Percentiles rank a stretch among this genome's conserved stretches.
These are phyloP conservation scores for Fragilaria radians DNA, from an alignment of 108 stramenopile genomes.

Conservation along the genomic window DNA sequence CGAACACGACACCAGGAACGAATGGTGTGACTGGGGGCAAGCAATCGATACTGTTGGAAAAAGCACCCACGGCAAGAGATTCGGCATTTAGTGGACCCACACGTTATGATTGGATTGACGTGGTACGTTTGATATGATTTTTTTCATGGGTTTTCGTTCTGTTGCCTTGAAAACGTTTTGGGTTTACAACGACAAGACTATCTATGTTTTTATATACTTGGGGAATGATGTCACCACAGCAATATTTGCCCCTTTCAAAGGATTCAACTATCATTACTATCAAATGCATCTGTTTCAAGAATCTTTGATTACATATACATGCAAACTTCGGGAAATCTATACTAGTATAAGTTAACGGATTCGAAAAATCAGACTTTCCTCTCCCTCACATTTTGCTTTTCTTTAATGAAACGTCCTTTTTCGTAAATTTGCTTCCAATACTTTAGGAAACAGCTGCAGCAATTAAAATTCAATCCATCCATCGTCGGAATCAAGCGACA, in stretches of 20 bases:
- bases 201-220: not conserved
- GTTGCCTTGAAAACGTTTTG: not conserved
- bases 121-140: too few species aligned
- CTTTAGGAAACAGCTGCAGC: constrained; percentile 75
- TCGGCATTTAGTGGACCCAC: constrained; percentile 69
- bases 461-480: constrained; percentile 60
- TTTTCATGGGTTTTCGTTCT: not conserved
- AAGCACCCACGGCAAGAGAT: constrained; percentile 46
- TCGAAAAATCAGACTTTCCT: too few species aligned
- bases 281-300: too few species aligned
- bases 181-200: not conserved
- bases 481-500: constrained; percentile 45
- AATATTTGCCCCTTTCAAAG: not conserved
- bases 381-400: too few species aligned
- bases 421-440: too few species aligned
- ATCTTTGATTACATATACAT: too few species aligned
- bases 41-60: constrained; percentile 9
- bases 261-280: not conserved
- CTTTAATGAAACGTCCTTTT: too few species aligned
- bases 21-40: constrained; percentile 4
- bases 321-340: too few species aligned
- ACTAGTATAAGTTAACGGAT: too few species aligned
- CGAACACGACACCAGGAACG: constrained; percentile 4
- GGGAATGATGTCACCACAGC: not conserved
- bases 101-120: constrained; percentile 88